phyloP scores from a whole-genome alignment of 1,284 basidiomycete genomes.

The Moesziomyces globuligerus region DNA sequence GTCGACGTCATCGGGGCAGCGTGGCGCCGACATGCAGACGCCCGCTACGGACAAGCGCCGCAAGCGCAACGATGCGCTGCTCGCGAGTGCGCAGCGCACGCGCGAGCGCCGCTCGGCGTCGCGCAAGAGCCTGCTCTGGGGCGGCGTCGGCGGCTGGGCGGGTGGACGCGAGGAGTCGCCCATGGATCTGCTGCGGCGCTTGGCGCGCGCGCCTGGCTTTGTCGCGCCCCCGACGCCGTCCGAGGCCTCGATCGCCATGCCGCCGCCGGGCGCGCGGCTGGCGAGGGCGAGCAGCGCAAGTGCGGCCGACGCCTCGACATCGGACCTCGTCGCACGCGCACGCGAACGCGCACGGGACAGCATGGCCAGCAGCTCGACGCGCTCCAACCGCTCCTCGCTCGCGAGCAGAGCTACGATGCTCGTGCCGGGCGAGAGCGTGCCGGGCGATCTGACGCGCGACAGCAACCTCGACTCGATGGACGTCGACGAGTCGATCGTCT shows the following conservation, averaged over 20 bases:
- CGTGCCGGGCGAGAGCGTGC: conserved; percentile 40
- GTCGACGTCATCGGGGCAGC: conserved; percentile 2
- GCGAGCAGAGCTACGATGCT: conserved; percentile 33
- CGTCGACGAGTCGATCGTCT: conserved; percentile 21
- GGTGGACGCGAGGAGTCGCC: conserved; percentile 51
- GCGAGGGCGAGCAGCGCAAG: conserved; percentile 23
- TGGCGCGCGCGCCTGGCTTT: conserved; percentile 45
- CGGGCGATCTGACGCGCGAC: conserved; percentile 49
- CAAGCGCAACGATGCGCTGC: conserved; percentile 43
- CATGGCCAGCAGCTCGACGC: conserved; percentile 14
- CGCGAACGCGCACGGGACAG: conserved; percentile 18
- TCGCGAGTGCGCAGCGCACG: conserved; percentile 40
- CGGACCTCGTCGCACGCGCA: neutral
- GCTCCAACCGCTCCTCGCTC: conserved; percentile 12
- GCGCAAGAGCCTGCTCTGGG: conserved; percentile 42
- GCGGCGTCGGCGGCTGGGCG: conserved; percentile 47
- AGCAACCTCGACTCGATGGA: conserved; percentile 35
- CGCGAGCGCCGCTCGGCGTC: conserved; percentile 22
- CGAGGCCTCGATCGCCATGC: conserved; percentile 39
- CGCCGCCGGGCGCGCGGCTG: conserved; percentile 18
- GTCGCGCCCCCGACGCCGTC: conserved; percentile 39
- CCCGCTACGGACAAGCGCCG: conserved; percentile 46
- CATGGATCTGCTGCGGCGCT: conserved; percentile 43
- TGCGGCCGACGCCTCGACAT: conserved; percentile 15
- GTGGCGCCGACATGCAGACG: conserved; percentile 17